Percentiles rank a stretch among this genome's conserved stretches.
These are phyloP conservation scores for Plasmodium adleri DNA, from an alignment of 169 alveolate species.

Conservation along the genomic window DNA sequence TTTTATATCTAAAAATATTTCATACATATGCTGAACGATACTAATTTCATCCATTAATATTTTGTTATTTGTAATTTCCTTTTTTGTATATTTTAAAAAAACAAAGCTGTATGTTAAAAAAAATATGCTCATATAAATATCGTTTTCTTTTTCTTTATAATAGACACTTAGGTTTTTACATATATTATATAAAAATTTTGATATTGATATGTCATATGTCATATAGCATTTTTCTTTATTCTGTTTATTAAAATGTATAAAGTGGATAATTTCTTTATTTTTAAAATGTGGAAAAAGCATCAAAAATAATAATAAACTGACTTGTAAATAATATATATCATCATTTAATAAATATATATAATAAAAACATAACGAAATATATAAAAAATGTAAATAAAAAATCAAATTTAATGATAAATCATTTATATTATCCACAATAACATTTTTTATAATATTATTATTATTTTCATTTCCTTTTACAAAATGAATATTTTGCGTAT, in stretches of 20 bases:
- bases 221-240: background rate
- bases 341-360: conserved; percentile 57
- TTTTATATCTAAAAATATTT: conserved; percentile 41
- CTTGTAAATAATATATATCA: conserved; percentile 12
- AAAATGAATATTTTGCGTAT: background rate
- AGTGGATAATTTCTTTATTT: conserved; percentile 44
- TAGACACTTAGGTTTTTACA: conserved; percentile 30
- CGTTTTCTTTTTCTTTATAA: conserved; percentile 27
- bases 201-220: conserved; percentile 33
- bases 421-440: background rate
- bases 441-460: background rate
- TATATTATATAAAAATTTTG: conserved; percentile 22
- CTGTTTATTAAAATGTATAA: background rate
- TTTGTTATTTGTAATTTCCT: background rate
- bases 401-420: background rate
- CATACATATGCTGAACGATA: conserved; percentile 31
- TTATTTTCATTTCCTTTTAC: background rate
- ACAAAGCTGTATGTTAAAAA: conserved; percentile 61
- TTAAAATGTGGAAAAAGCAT: conserved; percentile 20
- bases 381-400: conserved; percentile 20
- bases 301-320: conserved; percentile 49
- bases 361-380: conserved; percentile 62
- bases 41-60: conserved; percentile 9
- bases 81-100: conserved; percentile 8
- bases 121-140: conserved; percentile 27